Base-by-base conservation (phyloP, 163 green algal species). In the Chloroidium sp. region DNA sequence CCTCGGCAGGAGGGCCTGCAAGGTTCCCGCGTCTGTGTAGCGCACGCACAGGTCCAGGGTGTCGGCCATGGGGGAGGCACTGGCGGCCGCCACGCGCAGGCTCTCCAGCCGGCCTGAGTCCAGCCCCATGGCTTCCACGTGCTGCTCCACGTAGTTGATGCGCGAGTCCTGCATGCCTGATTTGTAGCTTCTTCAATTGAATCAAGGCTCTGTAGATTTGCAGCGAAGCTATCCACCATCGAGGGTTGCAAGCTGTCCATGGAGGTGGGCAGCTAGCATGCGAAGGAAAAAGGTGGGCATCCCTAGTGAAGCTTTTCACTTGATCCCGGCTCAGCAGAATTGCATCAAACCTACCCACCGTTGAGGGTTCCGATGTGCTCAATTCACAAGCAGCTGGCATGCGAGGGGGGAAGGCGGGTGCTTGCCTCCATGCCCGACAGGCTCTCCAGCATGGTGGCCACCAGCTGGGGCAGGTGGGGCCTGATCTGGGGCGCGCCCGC, bases 91-190 rank as follows among this genome's bases (percentile, higher is more conserved):
- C 77, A 97, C 84, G 3, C 94, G 88, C 14, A 85, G 85, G 14
- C 81, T 84, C 83, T 97, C 92, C 72, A 98, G 88, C 79, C 79
- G 76, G 36, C 92, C 88, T 2, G 79, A 57, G 79, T 94, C 90
- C 61, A 97, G 59, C 57, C 92, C 92, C 74, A 94, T 79, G n/a
- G 86, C 81, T 67, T 89, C 88, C 4, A 88, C 90, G 79, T 97
- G 92, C 88, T 95, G 92, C 89, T 98, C 94, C 0, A 97, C 81
- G 82, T 98, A 98, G 85, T 98, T 98, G 36, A 98, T 87, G 8
- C 88, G 81, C 4, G 83, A 76, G 74, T 93, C 89, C 85, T 97
- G 91, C 84, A 95, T 80, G 14, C 60, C 8, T 36, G 36, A 36
- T 36, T 10, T 13, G 68, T 36, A 74, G 13, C 82, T 86, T 77